These are phyloP conservation scores for Monilinia aucupariae DNA, from an alignment of 2,329 filamentous ascomycete genomes.

Conservation along the genomic window DNA sequence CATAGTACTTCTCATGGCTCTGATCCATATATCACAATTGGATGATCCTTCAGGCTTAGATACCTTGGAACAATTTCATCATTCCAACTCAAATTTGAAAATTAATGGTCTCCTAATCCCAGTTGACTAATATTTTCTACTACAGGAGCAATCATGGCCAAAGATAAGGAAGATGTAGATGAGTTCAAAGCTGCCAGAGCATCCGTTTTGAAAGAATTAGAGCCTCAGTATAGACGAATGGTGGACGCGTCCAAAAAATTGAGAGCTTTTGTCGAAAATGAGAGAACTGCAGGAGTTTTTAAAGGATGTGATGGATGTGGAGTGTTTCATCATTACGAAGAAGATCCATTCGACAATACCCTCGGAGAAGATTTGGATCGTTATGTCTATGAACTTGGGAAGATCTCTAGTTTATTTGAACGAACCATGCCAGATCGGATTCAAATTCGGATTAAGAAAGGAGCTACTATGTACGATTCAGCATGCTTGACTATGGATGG, in stretches of 20 bases:
- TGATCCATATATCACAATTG: neutral
- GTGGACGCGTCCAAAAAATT: constrained; percentile 9
- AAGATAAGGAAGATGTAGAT: constrained; percentile 4
- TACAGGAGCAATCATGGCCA: constrained; percentile 2
- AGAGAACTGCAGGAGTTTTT: constrained; percentile 3
- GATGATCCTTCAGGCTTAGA: neutral
- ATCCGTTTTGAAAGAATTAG: neutral
- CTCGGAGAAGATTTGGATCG: constrained; percentile 10
- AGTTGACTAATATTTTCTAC: neutral
- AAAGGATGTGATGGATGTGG: constrained; percentile 6
- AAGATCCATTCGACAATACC: neutral
- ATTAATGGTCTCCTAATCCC: too few species aligned
- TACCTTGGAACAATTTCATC: neutral
- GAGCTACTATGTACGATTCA: constrained; percentile 12
- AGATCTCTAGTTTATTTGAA: constrained; percentile 8
- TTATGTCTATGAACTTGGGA: constrained; percentile 14
- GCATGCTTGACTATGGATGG: neutral
- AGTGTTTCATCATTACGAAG: constrained; percentile 10
- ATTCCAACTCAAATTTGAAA: too few species aligned
- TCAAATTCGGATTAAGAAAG: constrained; percentile 2
- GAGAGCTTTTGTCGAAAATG: constrained; percentile 12
- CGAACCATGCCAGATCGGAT: constrained; percentile 10
- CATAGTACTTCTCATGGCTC: neutral
- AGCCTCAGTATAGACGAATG: constrained; percentile 17
- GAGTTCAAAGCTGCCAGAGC: constrained; percentile 15